Base-by-base conservation (phyloP, 768 basidiomycete species). In the Tulasnella sp. region DNA sequence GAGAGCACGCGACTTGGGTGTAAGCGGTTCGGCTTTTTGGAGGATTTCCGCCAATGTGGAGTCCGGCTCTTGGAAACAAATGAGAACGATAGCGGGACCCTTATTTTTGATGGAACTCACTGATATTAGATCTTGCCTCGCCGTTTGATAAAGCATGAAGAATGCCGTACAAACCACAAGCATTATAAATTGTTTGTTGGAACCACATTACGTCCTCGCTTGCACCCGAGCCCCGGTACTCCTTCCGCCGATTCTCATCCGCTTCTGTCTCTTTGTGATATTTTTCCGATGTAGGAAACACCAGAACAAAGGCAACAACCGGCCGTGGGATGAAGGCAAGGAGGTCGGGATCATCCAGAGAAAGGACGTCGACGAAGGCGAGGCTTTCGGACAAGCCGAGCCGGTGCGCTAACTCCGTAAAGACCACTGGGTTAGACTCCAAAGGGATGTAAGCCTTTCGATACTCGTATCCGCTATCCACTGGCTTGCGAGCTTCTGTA, bases 81-180 rank as follows among this genome's bases (percentile, higher is more conserved):
- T 73, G 24, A 46, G 73, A 42, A 75, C 9, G 11, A 28, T 75
- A 31, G 3, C 37, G 16, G 12, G 11, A 8, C 46, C n/a, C 28
- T 28, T 12, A 3, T 64, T 1, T 8, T 37, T 16, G 16, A 11
- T 20, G 48, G 20, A 3, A 69, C 80, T 58, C n/a, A 80, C 58
- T 40, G 46, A 80, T 76, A 6, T 46, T 22, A 40, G 31, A 37
- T 22, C 73, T 42, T 40, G 80, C 74, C 28, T 75, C 37, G 9
- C 80, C 80, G 41, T 80, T 80, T 31, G 74, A 76, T 44, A 76
- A 75, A 24, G 73, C 46, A 42, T 80, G 80, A 37, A 80, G 74
- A 31, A 80, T 76, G 8, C 74, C 80, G 31, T 80, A 80, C 14
- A 80, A 50, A 6, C 80, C 80, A 41, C 80, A 80, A n/a, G 80